Evolutionary conservation across 257 asterid species (phyloP), one percentile per base, ranked within the genome.

Genomic region (Penstemon davidsonii): DNA sequence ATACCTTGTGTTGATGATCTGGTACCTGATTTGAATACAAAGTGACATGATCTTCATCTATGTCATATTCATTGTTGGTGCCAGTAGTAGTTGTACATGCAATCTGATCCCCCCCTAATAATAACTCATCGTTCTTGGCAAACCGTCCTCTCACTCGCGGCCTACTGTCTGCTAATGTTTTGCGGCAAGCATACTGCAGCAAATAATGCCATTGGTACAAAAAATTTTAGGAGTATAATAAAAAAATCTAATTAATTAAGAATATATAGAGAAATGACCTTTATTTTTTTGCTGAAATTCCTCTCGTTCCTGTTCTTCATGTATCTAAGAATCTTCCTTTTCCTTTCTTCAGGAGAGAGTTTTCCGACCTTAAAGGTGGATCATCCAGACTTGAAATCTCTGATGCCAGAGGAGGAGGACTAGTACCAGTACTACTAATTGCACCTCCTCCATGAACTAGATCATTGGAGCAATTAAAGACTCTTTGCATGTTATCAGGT

Each of bases 71-170:
- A 55, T 81, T 81, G 77, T 78, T 79, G 81, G 76, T 70, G 12
- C 74, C 55, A 5, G 75, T 56, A 56, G 76, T 55, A 5, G 44
- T 62, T 39, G 65, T 69, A 75, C 91, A 83, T 4, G 79, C 73
- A 12, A 75, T 55, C 53, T 84, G 33, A 25, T 25, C 33, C 33
- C 87, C 54, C 85, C 84, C 39, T 79, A 67, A 25, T 25, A 25
- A 25, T 25, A 25, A 25, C 68, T 87, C 96, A 38, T 91, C 95
- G 40, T 88, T 88, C 82, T 89, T 91, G 0, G 97, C 93, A 50
- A 91, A 91, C 78, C 97, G 81, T 61, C 97, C 97, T 79, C 96
- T 79, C 8, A 91, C 97, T 6, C 97, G 81, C 7, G 97, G 97
- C 78, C 97, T 78, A 67, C 96, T 88, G 70, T 91, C 97, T 52